Conservation (phyloP, 768 basidiomycete genomes). For the Leccinellum luteum region DNA sequence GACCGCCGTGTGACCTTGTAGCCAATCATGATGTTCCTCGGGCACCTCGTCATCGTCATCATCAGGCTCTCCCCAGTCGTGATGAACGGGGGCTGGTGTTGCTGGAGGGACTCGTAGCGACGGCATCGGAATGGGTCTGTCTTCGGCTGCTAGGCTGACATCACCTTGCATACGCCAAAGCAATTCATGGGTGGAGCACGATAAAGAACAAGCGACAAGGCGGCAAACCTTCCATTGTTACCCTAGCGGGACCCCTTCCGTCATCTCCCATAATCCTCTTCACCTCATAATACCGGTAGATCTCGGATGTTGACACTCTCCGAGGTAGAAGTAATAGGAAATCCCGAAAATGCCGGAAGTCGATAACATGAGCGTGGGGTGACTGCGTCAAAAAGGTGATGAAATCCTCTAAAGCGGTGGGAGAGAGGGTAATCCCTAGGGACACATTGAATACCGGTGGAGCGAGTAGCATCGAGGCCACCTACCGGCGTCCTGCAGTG, state of each 20-base stretch:
- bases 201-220: slow-evolving; percentile 11
- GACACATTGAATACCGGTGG: slow-evolving; percentile 13
- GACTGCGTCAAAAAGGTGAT: slow-evolving; percentile 75
- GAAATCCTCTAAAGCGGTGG: slow-evolving; percentile 74
- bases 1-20: slow-evolving; percentile 72
- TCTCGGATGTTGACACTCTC: slow-evolving; percentile 76
- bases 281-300: slow-evolving; percentile 80
- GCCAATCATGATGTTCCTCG: slow-evolving; percentile 55
- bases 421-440: slow-evolving; percentile 69
- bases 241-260: slow-evolving; percentile 72
- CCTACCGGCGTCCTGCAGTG: slow-evolving; percentile 70
- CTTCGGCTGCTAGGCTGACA: slow-evolving; percentile 74
- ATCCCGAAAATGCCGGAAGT: slow-evolving; percentile 85
- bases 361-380: slow-evolving; percentile 64
- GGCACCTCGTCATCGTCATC: slow-evolving; percentile 59
- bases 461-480: slow-evolving; percentile 21
- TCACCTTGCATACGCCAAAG: slow-evolving; percentile 54
- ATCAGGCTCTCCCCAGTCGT: slow-evolving; percentile 40
- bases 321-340: slow-evolving; percentile 86
- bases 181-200: slow-evolving; percentile 17
- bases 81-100: slow-evolving; percentile 22
- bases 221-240: slow-evolving; percentile 82
- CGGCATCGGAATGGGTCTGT: slow-evolving; percentile 47
- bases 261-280: slow-evolving; percentile 68
- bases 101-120: slow-evolving; percentile 12